Evolutionary conservation across 2,329 filamentous ascomycete species (phyloP), one percentile per base, ranked within the genome.

Genomic region (Diplocarpon rosae): DNA sequence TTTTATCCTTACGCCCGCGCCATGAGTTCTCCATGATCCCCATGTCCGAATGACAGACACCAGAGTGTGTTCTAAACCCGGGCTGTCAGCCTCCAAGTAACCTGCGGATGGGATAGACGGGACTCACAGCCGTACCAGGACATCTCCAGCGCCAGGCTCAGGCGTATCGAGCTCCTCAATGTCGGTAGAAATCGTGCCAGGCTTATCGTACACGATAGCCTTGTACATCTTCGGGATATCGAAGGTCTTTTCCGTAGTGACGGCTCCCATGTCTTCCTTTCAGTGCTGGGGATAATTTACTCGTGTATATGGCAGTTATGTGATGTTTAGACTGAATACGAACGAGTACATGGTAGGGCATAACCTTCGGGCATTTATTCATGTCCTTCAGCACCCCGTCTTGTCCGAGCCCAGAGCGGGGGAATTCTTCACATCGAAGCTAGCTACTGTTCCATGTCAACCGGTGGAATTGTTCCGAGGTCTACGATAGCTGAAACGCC

Each of bases 21-120:
- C 58, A 62, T 32, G 52, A 49, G 48, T 71, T 71, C 16, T 66
- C 67, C 70, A 74, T 75, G 36, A 78, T 63, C 38, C 71, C 75
- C 49, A 76, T 64, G 56, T 83, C 78, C 2, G 71, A 76, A 58
- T 82, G 78, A 62, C 78, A 82, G 37, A 82, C 77, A 39, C 78
- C 78, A 0, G 74, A 75, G 56, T 81, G 77, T 3, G 78, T 75
- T 31, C 40, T 42, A n/a, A 31, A 24, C 14, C 71, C 72, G 37
- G 24, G 16, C n/a, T 20, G 11, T 48, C 34, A 45, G 39, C 20
- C 12, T 13, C 24, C 27, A 15, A 5, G 10, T 13, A 9, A 5
- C 27, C 17, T 1, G n/a, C 17, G 27, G 2, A 42, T 12, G 15
- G 13, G 16, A 32, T n/a, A 16, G 8, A 24, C 13, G 10, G 10